Evolutionary conservation across 805 yeast genomes (phyloP), one percentile per base, ranked within the genome.

Genomic region (Saturnispora zaruensis): DNA sequence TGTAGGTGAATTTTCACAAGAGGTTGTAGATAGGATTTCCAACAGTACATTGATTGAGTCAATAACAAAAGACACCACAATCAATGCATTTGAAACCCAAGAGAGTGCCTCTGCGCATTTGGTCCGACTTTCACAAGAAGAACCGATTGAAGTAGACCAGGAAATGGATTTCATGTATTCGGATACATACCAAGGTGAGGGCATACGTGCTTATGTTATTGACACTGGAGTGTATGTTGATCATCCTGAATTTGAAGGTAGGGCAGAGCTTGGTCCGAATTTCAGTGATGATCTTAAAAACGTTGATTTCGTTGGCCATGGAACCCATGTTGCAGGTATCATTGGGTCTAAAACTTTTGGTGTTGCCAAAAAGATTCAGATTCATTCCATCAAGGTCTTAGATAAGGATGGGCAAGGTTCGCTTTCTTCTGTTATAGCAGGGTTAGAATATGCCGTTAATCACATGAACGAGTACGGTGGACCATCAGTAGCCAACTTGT

Each of bases 251-350:
- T 73, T 85, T 59, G 82, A 75, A 57, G 82, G 79, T 0, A 67
- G 91, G 48, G 87, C 82, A 6, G 57, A 55, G 6, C 61, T 66
- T 51, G 90, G 90, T 0, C 73, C 70, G 6, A 86, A 83, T 58
- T 77, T 81, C 51, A 81, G 87, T 0, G 70, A 68, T 1, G 83
- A 78, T 55, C 78, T 79, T 1, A 60, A 71, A 1, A 87, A 86
- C 6, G 50, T 58, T 4, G 96, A 90, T 62, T 67, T 67, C 8
- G 82, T 82, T 57, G 96, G 96, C 0, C 97, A 89, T 64, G 97
- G 96, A 0, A 87, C 96, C 1, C 96, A 89, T 65, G 95, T 90
- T 44, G 96, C 96, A 0, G 96, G 96, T 3, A 69, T 87, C 11
- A 76, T 87, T 49, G 96, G 91, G 0, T 86, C 96, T 2, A 72